These are phyloP conservation scores for Fusarium mangiferae DNA, from an alignment of 2,329 filamentous ascomycete species.

Conservation along the genomic window DNA sequence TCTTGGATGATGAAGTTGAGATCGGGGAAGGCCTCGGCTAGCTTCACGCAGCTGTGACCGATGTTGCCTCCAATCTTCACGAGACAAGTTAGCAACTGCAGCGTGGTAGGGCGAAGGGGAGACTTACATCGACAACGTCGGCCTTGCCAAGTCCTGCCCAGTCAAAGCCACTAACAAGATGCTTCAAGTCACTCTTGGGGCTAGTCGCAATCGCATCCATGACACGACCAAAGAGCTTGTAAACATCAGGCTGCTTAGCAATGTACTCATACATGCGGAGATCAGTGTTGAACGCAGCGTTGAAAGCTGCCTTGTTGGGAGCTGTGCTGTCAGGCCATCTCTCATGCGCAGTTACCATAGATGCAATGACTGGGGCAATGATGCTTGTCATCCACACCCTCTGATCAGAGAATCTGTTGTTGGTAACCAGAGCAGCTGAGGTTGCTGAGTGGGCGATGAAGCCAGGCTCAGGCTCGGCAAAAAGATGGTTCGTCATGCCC, in stretches of 20 bases:
- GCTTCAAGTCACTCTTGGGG: not conserved
- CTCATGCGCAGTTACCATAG: not conserved
- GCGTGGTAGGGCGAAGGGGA: accelerated
- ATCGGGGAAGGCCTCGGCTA: not conserved
- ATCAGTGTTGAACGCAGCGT: not conserved
- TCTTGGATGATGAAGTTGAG: not conserved
- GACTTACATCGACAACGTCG: not conserved
- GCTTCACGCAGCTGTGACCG: not conserved
- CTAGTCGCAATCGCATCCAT: not conserved
- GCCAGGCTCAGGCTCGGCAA: not conserved
- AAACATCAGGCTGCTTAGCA: not conserved
- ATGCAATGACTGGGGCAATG: not conserved
- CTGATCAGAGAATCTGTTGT: not conserved
- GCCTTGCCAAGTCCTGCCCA: not conserved
- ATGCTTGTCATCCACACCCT: not conserved
- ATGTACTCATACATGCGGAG: conserved; percentile 1
- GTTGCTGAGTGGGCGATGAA: not conserved
- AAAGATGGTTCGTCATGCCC: not conserved
- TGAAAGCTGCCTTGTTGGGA: not conserved
- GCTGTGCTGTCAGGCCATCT: not conserved
- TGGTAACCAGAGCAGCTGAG: not conserved
- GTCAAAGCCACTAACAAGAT: not conserved
- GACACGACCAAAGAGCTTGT: not conserved
- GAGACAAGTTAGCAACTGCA: accelerated
- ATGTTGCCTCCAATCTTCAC: not conserved